These are phyloP conservation scores for Globisporangium polare DNA, from an alignment of 352 stramenopile species.

Conservation along the genomic window DNA sequence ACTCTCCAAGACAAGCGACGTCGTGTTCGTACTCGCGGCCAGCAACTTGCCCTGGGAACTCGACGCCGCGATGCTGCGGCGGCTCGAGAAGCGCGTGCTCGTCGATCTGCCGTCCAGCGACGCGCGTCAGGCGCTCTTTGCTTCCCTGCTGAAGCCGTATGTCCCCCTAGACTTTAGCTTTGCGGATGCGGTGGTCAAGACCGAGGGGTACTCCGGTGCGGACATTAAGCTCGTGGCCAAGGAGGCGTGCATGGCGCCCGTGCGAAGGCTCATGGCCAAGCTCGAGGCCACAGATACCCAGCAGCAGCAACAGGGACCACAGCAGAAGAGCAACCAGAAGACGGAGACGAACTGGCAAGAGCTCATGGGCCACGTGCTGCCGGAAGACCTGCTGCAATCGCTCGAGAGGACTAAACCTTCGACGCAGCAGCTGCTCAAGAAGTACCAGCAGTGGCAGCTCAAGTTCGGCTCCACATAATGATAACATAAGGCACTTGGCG, in stretches of 20 bases:
- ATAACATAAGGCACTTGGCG: no score
- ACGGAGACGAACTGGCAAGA: constrained; percentile 39
- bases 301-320: not conserved
- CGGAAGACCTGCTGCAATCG: constrained; percentile 45
- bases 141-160: constrained; percentile 58
- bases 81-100: constrained; percentile 81
- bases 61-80: constrained; percentile 73
- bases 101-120: constrained; percentile 68
- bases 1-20: constrained; percentile 69
- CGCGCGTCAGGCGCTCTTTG: constrained; percentile 52
- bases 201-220: constrained; percentile 74
- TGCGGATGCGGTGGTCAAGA: constrained; percentile 40
- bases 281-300: constrained; percentile 40
- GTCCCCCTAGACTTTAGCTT: constrained; percentile 47
- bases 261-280: constrained; percentile 62
- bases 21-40: constrained; percentile 79
- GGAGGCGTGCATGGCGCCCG: constrained; percentile 80
- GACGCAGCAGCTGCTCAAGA: constrained; percentile 64
- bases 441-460: constrained; percentile 78
- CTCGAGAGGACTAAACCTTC: constrained; percentile 81
- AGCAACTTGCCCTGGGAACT: constrained; percentile 85
- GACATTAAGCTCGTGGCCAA: constrained; percentile 87
- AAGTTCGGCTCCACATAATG: constrained; percentile 71
- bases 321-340: constrained; percentile 19
- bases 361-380: constrained; percentile 53